A percentile compares a stretch with the other conserved stretches of the same genome.
These are phyloP conservation scores for Leccinum cinnamomeum DNA, from an alignment of 1,284 basidiomycete species.

Conservation along the genomic window DNA sequence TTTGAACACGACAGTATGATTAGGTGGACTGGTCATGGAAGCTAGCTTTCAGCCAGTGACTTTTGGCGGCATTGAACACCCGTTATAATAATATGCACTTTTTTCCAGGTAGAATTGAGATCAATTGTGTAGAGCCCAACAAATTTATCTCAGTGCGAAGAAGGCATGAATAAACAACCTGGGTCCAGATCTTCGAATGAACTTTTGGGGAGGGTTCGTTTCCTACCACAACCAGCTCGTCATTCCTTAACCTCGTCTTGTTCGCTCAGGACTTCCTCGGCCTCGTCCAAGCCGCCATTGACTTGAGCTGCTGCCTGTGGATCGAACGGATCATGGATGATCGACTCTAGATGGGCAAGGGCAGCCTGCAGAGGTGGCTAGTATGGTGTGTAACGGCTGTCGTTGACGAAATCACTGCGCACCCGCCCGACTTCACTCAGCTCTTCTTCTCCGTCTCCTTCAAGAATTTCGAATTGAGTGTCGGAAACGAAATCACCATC, in stretches of 20 bases:
- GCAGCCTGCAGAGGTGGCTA: constrained; percentile 69
- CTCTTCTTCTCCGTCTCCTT: constrained; percentile 62
- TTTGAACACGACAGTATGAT: not conserved
- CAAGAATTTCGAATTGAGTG: constrained; percentile 57
- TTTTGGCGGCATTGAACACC: not conserved
- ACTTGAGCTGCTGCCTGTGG: constrained; percentile 5
- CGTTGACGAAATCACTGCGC: constrained; percentile 85
- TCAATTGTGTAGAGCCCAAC: not conserved
- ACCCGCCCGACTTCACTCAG: constrained; percentile 88
- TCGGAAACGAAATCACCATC: constrained; percentile 64
- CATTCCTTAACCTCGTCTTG: constrained; percentile 15
- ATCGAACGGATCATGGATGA: constrained; percentile 56
- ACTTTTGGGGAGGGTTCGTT: not conserved
- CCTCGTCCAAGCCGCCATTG: constrained; percentile 21
- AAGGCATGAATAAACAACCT: not conserved
- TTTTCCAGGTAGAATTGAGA: not conserved
- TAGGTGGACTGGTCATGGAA: not conserved
- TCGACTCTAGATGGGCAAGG: constrained; percentile 72
- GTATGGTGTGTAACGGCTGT: constrained; percentile 84
- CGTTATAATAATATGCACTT: not conserved
- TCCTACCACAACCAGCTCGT: not conserved
- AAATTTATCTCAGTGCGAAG: not conserved
- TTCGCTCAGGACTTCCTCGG: constrained; percentile 20
- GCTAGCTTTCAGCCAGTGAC: not conserved
- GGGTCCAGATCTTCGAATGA: not conserved